Base-by-base conservation (phyloP, 2,329 filamentous ascomycete genomes). In the Grosmannia clavigera region DNA sequence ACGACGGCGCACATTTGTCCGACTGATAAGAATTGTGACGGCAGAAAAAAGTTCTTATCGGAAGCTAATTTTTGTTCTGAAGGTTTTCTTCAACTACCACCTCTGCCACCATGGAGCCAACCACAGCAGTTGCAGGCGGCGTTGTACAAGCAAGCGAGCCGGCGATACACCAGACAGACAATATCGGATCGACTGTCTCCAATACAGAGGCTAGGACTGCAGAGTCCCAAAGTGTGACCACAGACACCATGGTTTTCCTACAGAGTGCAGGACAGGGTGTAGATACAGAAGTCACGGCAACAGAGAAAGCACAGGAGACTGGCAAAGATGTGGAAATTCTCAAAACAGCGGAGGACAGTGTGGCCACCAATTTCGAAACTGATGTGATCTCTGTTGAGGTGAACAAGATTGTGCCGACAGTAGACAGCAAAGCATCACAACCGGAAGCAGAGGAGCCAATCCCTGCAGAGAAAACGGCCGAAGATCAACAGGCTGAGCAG, bases 31-130 rank as follows among this genome's bases (percentile, higher is more conserved):
- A 16, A 54, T 61, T 60, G 48, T 51, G 50, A 35, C 57, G 60
- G 61, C 62, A 63, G 60, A 60, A 60, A 60, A 62, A 64, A 63
- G 57, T 57, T 61, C 58, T 64, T 64, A 64, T 64, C 63, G 51
- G 56, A 51, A 60, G 56, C 52, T 27, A 12, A 33, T 43, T 48
- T 56, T 52, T 50, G 12, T n/a, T 50, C 16, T 25, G 25, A 16
- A 22, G 43, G 43, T 19, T 46, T 46, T 58, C 16, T 35, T 40
- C 16, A 2, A 56, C n/a, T 7, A 25, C 11, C 38, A 43, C 12
- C 33, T 54, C 52, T 19, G 43, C 22, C 35, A 51, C 1, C 19
- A 58, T 58, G 56, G 55, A 57, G 55, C 2, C 38, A 19, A 25
- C 48, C 9, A 46, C 31, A 22, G 19, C 11, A 54, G 48, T 10